Evolutionary conservation across 176 grass and related monocot genomes (phyloP), one percentile per base, ranked within the genome.

Genomic region (Avena sativa): DNA sequence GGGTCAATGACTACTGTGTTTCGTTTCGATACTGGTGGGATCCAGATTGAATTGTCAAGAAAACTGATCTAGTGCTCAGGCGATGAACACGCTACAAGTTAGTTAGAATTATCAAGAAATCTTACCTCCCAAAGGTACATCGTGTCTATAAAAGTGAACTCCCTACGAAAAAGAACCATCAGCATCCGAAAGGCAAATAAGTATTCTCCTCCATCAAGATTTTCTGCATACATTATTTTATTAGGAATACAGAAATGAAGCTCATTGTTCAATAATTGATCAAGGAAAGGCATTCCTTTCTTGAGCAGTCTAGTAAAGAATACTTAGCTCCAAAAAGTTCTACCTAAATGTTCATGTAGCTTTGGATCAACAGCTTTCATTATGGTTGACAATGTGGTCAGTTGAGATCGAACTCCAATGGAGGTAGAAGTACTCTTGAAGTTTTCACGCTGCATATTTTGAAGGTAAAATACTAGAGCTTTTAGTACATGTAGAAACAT

Each of bases 81-180:
- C 11, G 61, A 63, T 26, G 61, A 79, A 64, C 4, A 62, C 19
- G 2, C 8, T 47, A 51, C 28, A 50, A 50, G 17, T 55, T 55
- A 73, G 59, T 58, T 61, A 30, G n/a, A n/a, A 19, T 64, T 79
- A 44, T 53, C 26, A 19, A 73, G 9, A 81, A 62, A 89, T 17
- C 67, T 85, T 87, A 98, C 96, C 93, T 98, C 96, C 96, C 96
- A 98, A 80, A 98, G 96, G 86, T 98, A 98, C 91, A 95, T 91
- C 2, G 93, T 81, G 79, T 95, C 96, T 23, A 95, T 92, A 89
- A 98, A 98, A 25, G 96, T 92, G 86, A 95, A 98, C 78, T 98
- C 96, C 88, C 96, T 92, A 43, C 96, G 91, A 83, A 98, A 98
- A 86, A 98, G 77, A 84, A 95, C 96, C 96, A 98, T 98, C 88